phyloP scores from a whole-genome alignment of 2,329 filamentous ascomycete genomes.

The Mollisiaceae sp. region DNA sequence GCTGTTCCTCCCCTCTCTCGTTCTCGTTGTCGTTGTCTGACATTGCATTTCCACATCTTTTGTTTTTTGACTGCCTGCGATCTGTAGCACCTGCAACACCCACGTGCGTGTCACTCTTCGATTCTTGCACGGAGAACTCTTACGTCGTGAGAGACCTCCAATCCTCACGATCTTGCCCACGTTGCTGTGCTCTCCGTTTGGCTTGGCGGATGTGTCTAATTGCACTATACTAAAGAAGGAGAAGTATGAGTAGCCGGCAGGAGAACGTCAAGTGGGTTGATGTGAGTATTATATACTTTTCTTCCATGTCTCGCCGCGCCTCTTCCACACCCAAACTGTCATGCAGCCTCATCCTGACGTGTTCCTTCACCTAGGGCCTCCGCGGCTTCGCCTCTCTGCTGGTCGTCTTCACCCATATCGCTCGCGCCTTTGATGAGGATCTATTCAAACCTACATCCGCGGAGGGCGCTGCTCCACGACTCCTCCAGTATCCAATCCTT shows the following conservation, averaged over 20 bases:
- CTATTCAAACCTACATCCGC: conserved; percentile 54
- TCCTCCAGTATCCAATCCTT: conserved; percentile 63
- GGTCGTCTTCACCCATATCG: conserved; percentile 60
- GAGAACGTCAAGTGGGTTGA: conserved; percentile 64
- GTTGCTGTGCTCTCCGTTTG: background rate
- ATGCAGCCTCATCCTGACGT: conserved; percentile 15
- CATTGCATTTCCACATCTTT: background rate
- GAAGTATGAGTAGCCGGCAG: conserved; percentile 40
- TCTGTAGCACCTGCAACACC: background rate
- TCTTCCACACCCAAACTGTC: conserved; percentile 5
- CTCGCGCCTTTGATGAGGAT: conserved; percentile 55
- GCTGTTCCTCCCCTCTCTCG: background rate
- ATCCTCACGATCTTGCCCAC: background rate
- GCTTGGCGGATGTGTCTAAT: conserved; percentile 9
- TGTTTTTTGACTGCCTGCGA: background rate
- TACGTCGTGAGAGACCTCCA: background rate
- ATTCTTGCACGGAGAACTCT: background rate
- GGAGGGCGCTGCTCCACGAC: conserved; percentile 51
- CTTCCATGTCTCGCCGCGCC: background rate
- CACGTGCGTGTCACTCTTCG: background rate
- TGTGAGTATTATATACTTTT: conserved; percentile 48
- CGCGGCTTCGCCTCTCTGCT: conserved; percentile 59
- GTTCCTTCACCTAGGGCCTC: conserved; percentile 51
- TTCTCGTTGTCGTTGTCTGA: background rate
- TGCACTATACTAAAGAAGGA: conserved; percentile 15